Evolutionary conservation across 495 filamentous ascomycete genomes (phyloP), one percentile per base, ranked within the genome.

Genomic region (Trichocladium uniseriatum): DNA sequence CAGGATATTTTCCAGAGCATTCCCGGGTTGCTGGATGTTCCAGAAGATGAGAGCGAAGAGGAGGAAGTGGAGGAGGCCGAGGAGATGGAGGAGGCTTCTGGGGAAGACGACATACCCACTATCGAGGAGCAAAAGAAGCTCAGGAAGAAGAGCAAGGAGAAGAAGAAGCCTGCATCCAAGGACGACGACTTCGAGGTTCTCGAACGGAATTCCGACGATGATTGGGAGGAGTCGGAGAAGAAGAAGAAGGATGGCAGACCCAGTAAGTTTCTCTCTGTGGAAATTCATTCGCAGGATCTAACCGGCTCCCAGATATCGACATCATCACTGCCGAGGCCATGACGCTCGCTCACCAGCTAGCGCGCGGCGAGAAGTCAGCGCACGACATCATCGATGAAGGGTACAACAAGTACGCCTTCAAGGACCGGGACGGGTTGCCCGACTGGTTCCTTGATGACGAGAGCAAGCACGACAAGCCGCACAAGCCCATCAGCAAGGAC

Each of bases 381-480:
- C 60, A 80, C 42, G 86, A 94, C 58, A 66, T 95, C 2, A 65
- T 90, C 22, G 94, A 99, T 61, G 91, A 96, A 45, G 81, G 81
- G 31, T 99, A 89, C 77, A 95, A 94, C 73, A 90, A 90, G 58
- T 86, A 83, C 59, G 76, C 88, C 11, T 89, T 95, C 75, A 87
- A 87, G 35, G 90, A 99, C 62, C 73, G 78, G 10, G 94, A 97
- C 52, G 94, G 92, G 2, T 81, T 99, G 15, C 92, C 92, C 0
- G 94, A 95, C 36, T 99, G 92, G 92, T 99, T 99, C 74, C 69
- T 96, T 14, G 91, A 97, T 60, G 91, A 96, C 59, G 92, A 99
- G 63, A 62, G 63, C 56, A 79, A 80, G 59, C 89, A 96, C 70
- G 86, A 86, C 65, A 86, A 81, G 64, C 80, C 80, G 6, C 81